Evolutionary conservation across 176 grass and related monocot species (phyloP).

Genomic region (Carex littledalei): DNA sequence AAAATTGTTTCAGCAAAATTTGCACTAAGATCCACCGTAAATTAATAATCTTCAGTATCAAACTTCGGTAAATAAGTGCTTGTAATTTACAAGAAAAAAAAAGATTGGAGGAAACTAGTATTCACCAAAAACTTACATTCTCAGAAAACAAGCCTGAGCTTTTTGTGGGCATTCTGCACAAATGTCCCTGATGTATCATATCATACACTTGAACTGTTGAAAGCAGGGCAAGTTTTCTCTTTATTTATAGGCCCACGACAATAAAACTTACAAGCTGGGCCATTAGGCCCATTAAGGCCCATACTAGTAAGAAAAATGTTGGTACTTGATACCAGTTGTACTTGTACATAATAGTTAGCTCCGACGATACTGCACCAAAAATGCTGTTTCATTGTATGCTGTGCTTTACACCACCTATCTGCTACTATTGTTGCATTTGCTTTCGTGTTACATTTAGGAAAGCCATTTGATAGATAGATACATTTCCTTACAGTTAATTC

Average conservation of each 20-base stretch:
- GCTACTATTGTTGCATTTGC: slow-evolving; percentile 11
- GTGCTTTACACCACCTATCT: slow-evolving; percentile 4
- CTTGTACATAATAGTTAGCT: too few species aligned
- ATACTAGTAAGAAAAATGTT: too few species aligned
- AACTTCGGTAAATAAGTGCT: neutral
- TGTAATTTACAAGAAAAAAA: neutral
- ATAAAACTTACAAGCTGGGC: too few species aligned
- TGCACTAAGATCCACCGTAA: neutral
- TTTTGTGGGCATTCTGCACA: neutral
- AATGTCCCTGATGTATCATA: neutral
- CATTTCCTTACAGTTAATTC: neutral
- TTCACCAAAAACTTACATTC: neutral
- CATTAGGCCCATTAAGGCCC: too few species aligned
- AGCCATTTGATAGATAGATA: neutral
- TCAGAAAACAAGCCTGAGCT: neutral
- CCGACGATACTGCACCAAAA: neutral
- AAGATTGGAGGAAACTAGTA: neutral
- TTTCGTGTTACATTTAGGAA: slow-evolving; percentile 12
- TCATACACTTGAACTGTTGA: neutral
- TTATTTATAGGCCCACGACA: neutral
- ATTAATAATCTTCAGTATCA: neutral
- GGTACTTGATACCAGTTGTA: too few species aligned
- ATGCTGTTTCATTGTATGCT: slow-evolving; percentile 6
- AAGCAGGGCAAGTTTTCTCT: neutral
- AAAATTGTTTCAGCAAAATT: neutral